These are phyloP conservation scores for Ganoderma boninense DNA, from an alignment of 1,284 basidiomycete genomes.

Conservation along the genomic window DNA sequence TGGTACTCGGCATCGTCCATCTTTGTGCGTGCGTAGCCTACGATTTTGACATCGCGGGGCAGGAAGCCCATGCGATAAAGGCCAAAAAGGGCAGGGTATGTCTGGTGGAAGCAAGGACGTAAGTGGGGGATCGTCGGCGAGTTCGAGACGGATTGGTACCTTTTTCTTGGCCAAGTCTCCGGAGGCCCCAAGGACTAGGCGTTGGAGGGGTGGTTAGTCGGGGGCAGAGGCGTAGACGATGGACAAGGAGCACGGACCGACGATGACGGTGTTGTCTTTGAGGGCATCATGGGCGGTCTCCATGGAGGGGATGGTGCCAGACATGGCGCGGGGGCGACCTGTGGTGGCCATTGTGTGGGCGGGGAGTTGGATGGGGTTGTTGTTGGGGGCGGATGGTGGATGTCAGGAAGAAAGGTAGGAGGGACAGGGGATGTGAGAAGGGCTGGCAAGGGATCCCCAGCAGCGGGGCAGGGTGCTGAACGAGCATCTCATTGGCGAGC, in stretches of 20 bases:
- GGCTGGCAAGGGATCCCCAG: conserved; percentile 9
- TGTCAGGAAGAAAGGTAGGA: conserved; percentile 23
- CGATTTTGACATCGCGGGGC: conserved; percentile 85
- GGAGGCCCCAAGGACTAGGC: conserved; percentile 91
- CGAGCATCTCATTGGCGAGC: conserved; percentile 22
- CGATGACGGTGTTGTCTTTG: conserved; percentile 87
- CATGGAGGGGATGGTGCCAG: conserved; percentile 89
- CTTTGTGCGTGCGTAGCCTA: conserved; percentile 96
- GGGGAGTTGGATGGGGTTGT: conserved; percentile 17
- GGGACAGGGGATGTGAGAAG: conserved; percentile 7
- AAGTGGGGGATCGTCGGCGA: conserved; percentile 26
- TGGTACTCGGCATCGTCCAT: conserved; percentile 90
- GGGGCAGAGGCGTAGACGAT: conserved; percentile 7
- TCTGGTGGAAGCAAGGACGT: conserved; percentile 51
- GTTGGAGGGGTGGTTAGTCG: conserved; percentile 30
- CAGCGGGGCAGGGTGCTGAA: conserved; percentile 22
- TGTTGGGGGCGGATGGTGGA: conserved; percentile 23
- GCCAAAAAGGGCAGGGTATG: conserved; percentile 92
- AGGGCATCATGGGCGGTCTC: conserved; percentile 75
- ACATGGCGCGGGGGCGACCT: conserved; percentile 57
- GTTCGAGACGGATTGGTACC: conserved; percentile 52
- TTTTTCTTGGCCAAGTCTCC: conserved; percentile 99
- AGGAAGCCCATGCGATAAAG: conserved; percentile 85
- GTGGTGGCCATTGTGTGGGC: conserved; percentile 32
- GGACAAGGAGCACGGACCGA: conserved; percentile 62